phyloP scores from a whole-genome alignment of 169 alveolate genomes.

The Nephromyces sp. region DNA sequence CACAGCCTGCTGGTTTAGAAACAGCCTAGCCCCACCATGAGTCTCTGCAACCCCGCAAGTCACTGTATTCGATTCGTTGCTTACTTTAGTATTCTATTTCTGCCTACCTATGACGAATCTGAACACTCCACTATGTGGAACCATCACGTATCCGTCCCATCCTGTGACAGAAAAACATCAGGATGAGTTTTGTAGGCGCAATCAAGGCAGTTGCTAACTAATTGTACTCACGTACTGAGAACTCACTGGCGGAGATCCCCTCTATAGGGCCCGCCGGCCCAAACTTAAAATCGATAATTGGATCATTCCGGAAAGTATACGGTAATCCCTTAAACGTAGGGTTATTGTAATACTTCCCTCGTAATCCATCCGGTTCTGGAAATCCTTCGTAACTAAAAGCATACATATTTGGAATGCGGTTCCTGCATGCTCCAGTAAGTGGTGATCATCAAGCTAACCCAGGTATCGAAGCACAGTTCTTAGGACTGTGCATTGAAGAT shows the following conservation, averaged over 20 bases:
- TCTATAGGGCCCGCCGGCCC: conserved; percentile 62
- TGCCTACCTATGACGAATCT: conserved; percentile 16
- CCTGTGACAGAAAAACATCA: background rate
- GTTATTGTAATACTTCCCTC: conserved; percentile 53
- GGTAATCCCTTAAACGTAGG: conserved; percentile 47
- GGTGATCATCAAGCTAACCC: conserved; percentile 27
- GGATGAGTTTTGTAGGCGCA: background rate
- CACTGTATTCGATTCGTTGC: background rate
- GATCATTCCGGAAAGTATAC: conserved; percentile 57
- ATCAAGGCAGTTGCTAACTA: background rate
- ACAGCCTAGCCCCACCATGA: conserved; percentile 46
- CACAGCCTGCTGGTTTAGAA: conserved; percentile 39
- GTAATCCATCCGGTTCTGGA: conserved; percentile 53
- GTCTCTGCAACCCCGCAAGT: conserved; percentile 1
- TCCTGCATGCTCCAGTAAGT: background rate
- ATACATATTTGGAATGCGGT: background rate
- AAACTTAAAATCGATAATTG: conserved; percentile 56
- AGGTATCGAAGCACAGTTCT: conserved; percentile 42
- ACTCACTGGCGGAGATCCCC: conserved; percentile 58
- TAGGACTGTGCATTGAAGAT: conserved; percentile 31
- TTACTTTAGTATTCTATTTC: background rate
- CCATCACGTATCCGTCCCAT: conserved; percentile 53
- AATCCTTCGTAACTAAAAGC: conserved; percentile 40
- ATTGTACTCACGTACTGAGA: conserved; percentile 43
- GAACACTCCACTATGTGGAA: conserved; percentile 47